phyloP scores from a whole-genome alignment of 225 moss, liverwort and hornwort species.

The Ulota crispa region DNA sequence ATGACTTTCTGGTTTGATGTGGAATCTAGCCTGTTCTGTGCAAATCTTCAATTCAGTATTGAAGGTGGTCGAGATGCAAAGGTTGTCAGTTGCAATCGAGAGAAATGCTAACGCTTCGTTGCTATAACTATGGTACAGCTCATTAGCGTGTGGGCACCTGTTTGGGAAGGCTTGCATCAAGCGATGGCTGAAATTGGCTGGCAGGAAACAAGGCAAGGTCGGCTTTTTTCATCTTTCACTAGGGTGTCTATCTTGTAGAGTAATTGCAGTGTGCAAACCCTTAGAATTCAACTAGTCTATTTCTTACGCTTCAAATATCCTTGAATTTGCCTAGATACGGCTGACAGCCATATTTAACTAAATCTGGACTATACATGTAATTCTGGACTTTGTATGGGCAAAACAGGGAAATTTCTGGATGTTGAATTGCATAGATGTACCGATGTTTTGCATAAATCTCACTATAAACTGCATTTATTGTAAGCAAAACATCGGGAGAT shows the following conservation, averaged over 20 bases:
- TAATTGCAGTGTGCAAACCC: slow-evolving; percentile 1
- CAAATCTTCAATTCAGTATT: not conserved
- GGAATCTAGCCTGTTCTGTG: not conserved
- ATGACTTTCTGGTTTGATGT: not conserved
- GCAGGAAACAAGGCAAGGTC: slow-evolving; percentile 69
- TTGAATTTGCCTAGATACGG: slow-evolving; percentile 1
- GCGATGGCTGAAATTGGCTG: slow-evolving; percentile 71
- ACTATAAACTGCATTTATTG: too few species aligned
- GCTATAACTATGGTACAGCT: slow-evolving; percentile 36
- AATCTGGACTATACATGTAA: too few species aligned
- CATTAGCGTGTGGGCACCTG: slow-evolving; percentile 81
- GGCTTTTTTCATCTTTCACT: not conserved
- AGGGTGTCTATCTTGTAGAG: not conserved
- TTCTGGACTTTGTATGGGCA: too few species aligned
- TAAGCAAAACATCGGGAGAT: too few species aligned
- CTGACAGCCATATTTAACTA: not conserved
- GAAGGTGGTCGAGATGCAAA: not conserved
- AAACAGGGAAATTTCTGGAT: too few species aligned
- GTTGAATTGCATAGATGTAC: too few species aligned
- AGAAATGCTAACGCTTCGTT: slow-evolving; percentile 13
- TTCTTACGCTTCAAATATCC: not conserved
- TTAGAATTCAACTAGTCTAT: not conserved
- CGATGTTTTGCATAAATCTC: too few species aligned
- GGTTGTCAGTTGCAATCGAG: not conserved
- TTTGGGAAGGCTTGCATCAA: slow-evolving; percentile 84